Evolutionary conservation across 805 yeast genomes (phyloP).

Genomic region (Gaillardinia entomophila): DNA sequence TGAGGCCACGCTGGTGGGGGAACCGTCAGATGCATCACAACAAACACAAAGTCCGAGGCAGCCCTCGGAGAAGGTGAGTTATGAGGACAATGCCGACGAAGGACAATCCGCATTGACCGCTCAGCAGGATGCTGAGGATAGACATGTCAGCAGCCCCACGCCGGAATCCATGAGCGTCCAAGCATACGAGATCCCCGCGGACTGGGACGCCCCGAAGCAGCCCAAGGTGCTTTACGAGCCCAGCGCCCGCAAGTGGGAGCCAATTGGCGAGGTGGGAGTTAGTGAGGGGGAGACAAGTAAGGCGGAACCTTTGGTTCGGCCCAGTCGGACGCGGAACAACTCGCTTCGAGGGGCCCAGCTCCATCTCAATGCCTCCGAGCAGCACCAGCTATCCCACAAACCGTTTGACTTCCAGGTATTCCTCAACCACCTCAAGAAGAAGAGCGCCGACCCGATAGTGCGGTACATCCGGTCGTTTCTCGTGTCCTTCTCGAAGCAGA

Average conservation of each 20-base stretch:
- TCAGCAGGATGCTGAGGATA: no score
- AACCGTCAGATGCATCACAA: not conserved
- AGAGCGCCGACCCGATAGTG: slow-evolving; percentile 83
- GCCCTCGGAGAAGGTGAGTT: not conserved
- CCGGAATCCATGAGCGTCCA: not conserved
- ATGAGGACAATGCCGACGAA: no score
- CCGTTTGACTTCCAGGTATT: slow-evolving; percentile 83
- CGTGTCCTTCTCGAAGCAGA: slow-evolving; percentile 61
- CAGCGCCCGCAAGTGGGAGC: not conserved
- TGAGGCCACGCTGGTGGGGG: slow-evolving; percentile 2
- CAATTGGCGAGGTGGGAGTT: no score
- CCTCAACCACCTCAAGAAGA: slow-evolving; percentile 61
- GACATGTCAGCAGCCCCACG: no score
- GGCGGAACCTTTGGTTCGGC: not conserved
- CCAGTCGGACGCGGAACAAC: slow-evolving; percentile 4
- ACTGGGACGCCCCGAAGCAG: not conserved
- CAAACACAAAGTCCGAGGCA: no score
- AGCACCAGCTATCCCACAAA: slow-evolving; percentile 35
- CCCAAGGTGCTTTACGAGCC: not conserved
- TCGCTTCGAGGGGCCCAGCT: slow-evolving; percentile 5
- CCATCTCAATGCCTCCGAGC: slow-evolving; percentile 25
- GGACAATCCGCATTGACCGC: no score
- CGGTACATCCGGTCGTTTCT: slow-evolving; percentile 82
- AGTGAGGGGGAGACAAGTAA: not conserved
- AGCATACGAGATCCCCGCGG: not conserved